Evolutionary conservation across 306 rosid genomes (phyloP), one percentile per base, ranked within the genome.

Genomic region (Lupinus albus): DNA sequence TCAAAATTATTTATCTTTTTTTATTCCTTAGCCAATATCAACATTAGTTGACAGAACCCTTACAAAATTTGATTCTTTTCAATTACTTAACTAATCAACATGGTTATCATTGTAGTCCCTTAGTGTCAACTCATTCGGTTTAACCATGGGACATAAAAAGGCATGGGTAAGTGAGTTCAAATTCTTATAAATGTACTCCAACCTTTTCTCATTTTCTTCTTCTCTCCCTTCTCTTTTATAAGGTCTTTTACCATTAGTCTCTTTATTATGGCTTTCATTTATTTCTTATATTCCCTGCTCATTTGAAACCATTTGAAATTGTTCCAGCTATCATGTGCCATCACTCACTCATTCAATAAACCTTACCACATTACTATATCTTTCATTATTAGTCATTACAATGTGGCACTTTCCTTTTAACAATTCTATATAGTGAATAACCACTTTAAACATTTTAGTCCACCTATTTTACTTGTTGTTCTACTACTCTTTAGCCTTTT

Each of bases 251-350:
- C n/a, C n/a, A n/a, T n/a, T n/a, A n/a, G n/a, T n/a, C n/a, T n/a
- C 18, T 41, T 32, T 48, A 7, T 59, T 67, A 33, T 3, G n/a
- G 38, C 16, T 42, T 71, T 72, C 54, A 61, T 71, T 47, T 25
- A 62, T 51, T 35, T 11, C 47, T 32, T 45, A 13, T 45, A 13
- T 54, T 67, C 50, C 47, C 36, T 41, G 3, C 45, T 54, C 33
- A 11, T 63, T 45, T 73, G 60, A 75, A 67, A 75, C 45, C 47
- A 58, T 67, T 38, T 7, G 55, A 57, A 57, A 15, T 55, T 64
- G 60, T 50, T 44, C 42, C 50, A 39, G 32, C 58, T 57, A 42
- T 41, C 45, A 59, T 58, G n/a, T 71, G 38, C 45, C 20, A 7
- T 60, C 52, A 50, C 60, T 35, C 15, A 21, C 53, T 54, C 15